Evolutionary conservation across 2,329 filamentous ascomycete species (phyloP).

Genomic region (Didymella segeticola): DNA sequence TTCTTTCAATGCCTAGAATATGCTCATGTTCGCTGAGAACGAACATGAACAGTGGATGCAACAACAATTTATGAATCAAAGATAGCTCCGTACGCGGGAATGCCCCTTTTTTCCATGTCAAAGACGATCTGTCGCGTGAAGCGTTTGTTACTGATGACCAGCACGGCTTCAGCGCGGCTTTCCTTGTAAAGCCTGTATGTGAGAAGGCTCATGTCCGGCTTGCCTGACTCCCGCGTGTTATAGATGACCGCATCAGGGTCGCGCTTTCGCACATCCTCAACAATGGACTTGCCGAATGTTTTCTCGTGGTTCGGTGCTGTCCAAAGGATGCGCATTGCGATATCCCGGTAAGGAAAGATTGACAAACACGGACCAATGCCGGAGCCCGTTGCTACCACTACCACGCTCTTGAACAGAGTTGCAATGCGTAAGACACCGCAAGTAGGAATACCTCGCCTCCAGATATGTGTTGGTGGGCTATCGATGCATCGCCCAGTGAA

Average conservation of each 20-base stretch:
- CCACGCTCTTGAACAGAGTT: conserved; percentile 45
- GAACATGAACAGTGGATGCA: background rate
- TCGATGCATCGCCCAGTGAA: conserved; percentile 46
- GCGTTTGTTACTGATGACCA: conserved; percentile 75
- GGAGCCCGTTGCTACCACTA: conserved; percentile 50
- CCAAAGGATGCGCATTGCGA: conserved; percentile 73
- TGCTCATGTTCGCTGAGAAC: conserved; percentile 1
- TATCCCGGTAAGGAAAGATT: conserved; percentile 58
- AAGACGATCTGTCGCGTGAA: conserved; percentile 76
- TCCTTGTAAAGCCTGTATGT: conserved; percentile 62
- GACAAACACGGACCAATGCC: conserved; percentile 53
- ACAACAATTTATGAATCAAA: conserved; percentile 63
- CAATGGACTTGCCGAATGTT: conserved; percentile 68
- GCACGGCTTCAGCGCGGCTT: conserved; percentile 69
- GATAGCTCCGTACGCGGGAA: conserved; percentile 76
- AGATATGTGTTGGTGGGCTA: conserved; percentile 45
- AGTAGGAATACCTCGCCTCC: conserved; percentile 47
- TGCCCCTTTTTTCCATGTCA: conserved; percentile 69
- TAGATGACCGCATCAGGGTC: conserved; percentile 72
- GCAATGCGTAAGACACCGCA: conserved; percentile 48
- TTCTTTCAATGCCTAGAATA: background rate
- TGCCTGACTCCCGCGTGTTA: conserved; percentile 68
- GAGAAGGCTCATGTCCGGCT: conserved; percentile 68
- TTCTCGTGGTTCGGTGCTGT: conserved; percentile 68
- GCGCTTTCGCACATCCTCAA: conserved; percentile 64